Base-by-base conservation (phyloP, 2,329 filamentous ascomycete genomes). In the Colletotrichum incanum region DNA sequence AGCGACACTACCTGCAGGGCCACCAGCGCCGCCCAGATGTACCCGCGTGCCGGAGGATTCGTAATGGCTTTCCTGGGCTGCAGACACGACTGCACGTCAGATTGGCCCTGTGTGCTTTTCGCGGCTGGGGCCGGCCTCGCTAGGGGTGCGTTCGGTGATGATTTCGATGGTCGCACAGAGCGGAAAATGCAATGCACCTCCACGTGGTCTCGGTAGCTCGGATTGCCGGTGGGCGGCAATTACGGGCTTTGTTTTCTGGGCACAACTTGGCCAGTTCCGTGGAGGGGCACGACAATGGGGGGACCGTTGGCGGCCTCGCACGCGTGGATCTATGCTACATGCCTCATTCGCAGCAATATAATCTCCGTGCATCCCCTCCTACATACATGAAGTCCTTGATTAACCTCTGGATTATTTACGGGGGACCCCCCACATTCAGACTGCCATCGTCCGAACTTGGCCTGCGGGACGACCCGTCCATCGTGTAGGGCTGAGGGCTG, bases 391-490 rank as follows among this genome's bases (percentile, higher is more conserved):
- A n/a, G 54, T 41, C 23, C 34, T 41, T 26, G 55, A 26, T 39
- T 23, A n/a, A 7, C 11, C 26, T 20, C 20, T 14, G 28, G 7
- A 41, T 52, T 14, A 49, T 41, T 1, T 16, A 52, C 23, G 26
- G 41, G 34, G 52, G 31, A 11, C n/a, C 56, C 67, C 55, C 67
- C 49, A 65, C 45, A 61, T n/a, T 62, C 39, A 4, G n/a, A 2
- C 11, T 55, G 54, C 52, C 60, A 47, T 65, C 39, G 26, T 65
- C 65, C 67, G 20, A 61, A 49, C 65, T 49, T 55, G 47, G 45
- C 59, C 47, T 23, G 28, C 65, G 70, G 70, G 65, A 65, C 70
- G 59, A 70, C 54, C 70, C 70, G 70, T 62, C 34, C 52, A 56
- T 28, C 34, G 37, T 23, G 20, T 70, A 72, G 70, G 70, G 70